Evolutionary conservation across 106 monocot genomes (phyloP).

Genomic region (Acanthochlamys bracteata): DNA sequence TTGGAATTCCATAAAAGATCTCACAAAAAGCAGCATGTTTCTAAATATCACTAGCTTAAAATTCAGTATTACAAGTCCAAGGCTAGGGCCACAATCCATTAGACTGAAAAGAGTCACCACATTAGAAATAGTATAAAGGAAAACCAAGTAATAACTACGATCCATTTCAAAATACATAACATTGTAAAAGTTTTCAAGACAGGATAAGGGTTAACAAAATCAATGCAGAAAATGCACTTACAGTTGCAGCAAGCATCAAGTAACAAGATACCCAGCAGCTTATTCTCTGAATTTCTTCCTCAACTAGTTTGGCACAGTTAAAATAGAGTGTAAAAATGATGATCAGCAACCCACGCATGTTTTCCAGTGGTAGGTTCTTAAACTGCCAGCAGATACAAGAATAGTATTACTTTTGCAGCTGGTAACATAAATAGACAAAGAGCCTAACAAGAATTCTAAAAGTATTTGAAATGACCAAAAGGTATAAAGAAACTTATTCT

Average conservation of each 20-base stretch:
- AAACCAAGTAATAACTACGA: no score
- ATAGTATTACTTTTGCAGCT: background rate
- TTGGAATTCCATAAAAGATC: no score
- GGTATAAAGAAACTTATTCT: background rate
- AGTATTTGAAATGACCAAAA: background rate
- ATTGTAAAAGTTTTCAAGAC: no score
- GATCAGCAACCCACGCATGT: slow-evolving; percentile 45
- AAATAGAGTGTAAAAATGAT: slow-evolving; percentile 43
- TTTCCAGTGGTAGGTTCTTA: slow-evolving; percentile 39
- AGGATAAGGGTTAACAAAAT: no score
- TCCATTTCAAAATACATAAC: no score
- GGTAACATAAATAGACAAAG: background rate
- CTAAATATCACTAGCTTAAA: no score
- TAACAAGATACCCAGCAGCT: slow-evolving; percentile 34
- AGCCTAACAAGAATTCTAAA: background rate
- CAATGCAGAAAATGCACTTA: slow-evolving; percentile 26
- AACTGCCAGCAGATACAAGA: slow-evolving; percentile 27
- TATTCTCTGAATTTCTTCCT: slow-evolving; percentile 25
- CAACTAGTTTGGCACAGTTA: slow-evolving; percentile 21
- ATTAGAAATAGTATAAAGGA: no score
- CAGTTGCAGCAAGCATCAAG: slow-evolving; percentile 47
- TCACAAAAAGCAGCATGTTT: no score
- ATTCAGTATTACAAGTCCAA: no score
- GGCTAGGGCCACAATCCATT: no score
- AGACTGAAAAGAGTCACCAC: no score